phyloP scores from a whole-genome alignment of 2,329 filamentous ascomycete species.

The Alternaria sp. region DNA sequence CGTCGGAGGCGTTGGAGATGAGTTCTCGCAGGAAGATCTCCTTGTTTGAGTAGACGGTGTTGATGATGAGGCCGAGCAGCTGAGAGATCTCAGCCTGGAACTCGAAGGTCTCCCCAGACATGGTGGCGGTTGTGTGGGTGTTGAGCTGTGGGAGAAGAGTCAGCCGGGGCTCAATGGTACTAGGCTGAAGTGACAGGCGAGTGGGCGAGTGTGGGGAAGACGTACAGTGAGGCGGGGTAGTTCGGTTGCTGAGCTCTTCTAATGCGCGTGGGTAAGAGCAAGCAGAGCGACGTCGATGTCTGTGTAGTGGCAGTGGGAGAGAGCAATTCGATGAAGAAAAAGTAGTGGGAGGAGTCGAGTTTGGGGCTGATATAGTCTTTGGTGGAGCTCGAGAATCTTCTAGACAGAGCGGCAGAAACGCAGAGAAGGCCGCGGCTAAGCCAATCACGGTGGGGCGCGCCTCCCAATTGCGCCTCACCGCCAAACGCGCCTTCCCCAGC shows the following conservation, averaged over 20 bases:
- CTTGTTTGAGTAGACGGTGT: slow-evolving; percentile 99
- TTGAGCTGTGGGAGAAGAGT: slow-evolving; percentile 18
- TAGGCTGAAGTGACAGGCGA: slow-evolving; percentile 12
- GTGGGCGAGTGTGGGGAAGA: slow-evolving; percentile 19
- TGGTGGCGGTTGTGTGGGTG: slow-evolving; percentile 57
- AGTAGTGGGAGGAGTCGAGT: slow-evolving; percentile 29
- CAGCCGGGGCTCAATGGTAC: slow-evolving; percentile 10
- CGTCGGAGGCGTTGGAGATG: slow-evolving; percentile 98
- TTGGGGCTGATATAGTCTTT: slow-evolving; percentile 40
- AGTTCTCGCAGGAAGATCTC: slow-evolving; percentile 99
- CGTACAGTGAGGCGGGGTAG: slow-evolving; percentile 28
- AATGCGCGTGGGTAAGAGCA: slow-evolving; percentile 26
- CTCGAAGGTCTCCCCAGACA: slow-evolving; percentile 95
- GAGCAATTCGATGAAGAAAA: slow-evolving; percentile 35
- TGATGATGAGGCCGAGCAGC: slow-evolving; percentile 99
- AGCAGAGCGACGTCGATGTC: slow-evolving; percentile 30
- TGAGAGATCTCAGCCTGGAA: slow-evolving; percentile 99
- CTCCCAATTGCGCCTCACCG: slow-evolving; percentile 32
- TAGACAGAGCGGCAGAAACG: slow-evolving; percentile 44
- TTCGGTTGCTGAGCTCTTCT: slow-evolving; percentile 26
- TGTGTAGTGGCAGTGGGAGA: slow-evolving; percentile 15
- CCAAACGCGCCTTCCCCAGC: slow-evolving; percentile 24
- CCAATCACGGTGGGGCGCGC: slow-evolving; percentile 31
- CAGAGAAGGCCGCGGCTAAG: slow-evolving; percentile 30
- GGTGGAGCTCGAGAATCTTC: slow-evolving; percentile 48